Evolutionary conservation across 176 grass and related monocot species (phyloP).

Genomic region (Aegilops speltoides): DNA sequence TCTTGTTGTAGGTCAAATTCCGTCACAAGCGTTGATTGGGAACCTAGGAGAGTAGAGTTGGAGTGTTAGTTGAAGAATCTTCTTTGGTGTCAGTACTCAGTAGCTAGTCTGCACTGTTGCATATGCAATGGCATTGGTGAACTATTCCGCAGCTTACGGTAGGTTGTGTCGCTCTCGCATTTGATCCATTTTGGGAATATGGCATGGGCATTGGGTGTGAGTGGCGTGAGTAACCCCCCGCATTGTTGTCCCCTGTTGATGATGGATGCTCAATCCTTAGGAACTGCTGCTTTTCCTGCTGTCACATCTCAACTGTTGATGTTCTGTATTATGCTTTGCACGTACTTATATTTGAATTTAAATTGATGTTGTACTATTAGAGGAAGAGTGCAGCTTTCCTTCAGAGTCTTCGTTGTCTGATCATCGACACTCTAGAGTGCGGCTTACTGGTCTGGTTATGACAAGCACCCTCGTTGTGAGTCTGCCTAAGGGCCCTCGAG

Average conservation of each 20-base stretch:
- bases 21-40: conserved; percentile 69
- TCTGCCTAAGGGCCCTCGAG: too few relatives aligned
- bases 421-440: too few relatives aligned
- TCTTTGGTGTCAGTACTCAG: background rate
- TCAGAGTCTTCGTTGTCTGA: too few relatives aligned
- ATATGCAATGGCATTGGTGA: background rate
- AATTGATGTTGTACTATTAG: too few relatives aligned
- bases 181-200: conserved; percentile 33
- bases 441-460: too few relatives aligned
- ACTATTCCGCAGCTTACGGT: background rate
- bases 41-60: background rate
- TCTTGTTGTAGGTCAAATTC: conserved; percentile 84
- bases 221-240: background rate
- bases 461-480: too few relatives aligned
- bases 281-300: background rate
- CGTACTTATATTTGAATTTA: background rate
- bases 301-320: background rate
- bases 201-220: conserved; percentile 16
- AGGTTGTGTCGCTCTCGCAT: background rate
- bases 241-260: background rate
- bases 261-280: background rate
- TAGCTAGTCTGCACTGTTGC: background rate
- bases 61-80: background rate
- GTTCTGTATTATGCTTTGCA: background rate
- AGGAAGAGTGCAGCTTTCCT: too few relatives aligned